phyloP scores from a whole-genome alignment of 257 asterid genomes.

The Solanum commersonii region DNA sequence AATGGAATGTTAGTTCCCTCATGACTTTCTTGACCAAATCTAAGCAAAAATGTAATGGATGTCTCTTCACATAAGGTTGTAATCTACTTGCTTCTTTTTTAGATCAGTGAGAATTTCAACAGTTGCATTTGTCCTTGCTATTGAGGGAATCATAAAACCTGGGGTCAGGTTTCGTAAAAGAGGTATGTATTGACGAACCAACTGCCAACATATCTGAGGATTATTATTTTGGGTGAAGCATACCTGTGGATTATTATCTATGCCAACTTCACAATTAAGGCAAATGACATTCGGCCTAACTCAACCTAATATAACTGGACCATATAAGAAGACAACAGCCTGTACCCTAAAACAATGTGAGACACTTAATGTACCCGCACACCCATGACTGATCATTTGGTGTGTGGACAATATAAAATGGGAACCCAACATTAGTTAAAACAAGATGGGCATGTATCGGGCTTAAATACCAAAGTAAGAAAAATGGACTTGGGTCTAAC shows the following conservation, averaged over 20 bases:
- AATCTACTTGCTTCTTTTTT: conserved; percentile 2
- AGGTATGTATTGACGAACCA: conserved; percentile 26
- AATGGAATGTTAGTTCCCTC: not conserved
- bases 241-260: not conserved
- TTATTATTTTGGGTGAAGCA: not conserved
- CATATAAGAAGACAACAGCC: not conserved
- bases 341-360: not conserved
- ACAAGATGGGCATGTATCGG: not conserved
- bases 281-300: not conserved
- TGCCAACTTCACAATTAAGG: not conserved
- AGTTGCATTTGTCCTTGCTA: conserved; percentile 68
- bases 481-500: not conserved
- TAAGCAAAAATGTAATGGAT: not conserved
- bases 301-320: not conserved
- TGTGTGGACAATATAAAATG: not conserved
- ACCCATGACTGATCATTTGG: not conserved
- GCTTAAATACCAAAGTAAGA: not conserved
- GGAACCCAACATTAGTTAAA: not conserved
- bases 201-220: not conserved
- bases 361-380: not conserved
- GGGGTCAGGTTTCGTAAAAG: conserved; percentile 92
- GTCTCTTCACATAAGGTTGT: not conserved
- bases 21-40: not conserved
- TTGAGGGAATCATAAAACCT: conserved; percentile 77
- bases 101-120: conserved; percentile 74